These are phyloP conservation scores for Termitomyces sp. DNA, from an alignment of 768 basidiomycete species.

Conservation along the genomic window DNA sequence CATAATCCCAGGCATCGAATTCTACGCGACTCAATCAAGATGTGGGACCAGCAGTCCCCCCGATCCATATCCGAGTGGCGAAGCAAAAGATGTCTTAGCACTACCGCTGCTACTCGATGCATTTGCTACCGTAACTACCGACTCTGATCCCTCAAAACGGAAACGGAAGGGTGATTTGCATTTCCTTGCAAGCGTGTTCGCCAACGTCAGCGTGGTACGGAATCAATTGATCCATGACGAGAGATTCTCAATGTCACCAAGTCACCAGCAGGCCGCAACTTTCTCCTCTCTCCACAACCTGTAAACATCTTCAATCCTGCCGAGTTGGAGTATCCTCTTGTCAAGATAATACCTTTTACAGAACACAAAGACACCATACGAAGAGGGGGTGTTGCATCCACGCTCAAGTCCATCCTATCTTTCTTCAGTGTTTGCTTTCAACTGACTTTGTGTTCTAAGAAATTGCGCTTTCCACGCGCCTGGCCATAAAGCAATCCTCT, in stretches of 20 bases:
- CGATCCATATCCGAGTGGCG: constrained; percentile 58
- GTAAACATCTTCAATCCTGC: constrained; percentile 38
- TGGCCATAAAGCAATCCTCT: constrained; percentile 67
- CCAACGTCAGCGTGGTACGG: constrained; percentile 77
- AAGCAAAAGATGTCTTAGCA: constrained; percentile 49
- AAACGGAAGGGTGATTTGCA: constrained; percentile 75
- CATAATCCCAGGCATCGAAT: constrained; percentile 47
- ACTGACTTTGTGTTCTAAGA: constrained; percentile 30
- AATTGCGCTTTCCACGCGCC: constrained; percentile 71
- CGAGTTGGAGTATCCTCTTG: constrained; percentile 70
- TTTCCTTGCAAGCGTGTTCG: constrained; percentile 92
- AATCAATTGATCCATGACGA: neutral
- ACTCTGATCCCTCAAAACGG: constrained; percentile 43
- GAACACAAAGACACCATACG: constrained; percentile 86
- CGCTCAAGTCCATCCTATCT: constrained; percentile 63
- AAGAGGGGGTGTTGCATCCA: constrained; percentile 80
- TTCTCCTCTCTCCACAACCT: constrained; percentile 70
- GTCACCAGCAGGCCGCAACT: constrained; percentile 72
- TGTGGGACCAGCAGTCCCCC: constrained; percentile 77
- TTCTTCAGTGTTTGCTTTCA: neutral
- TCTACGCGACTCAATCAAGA: constrained; percentile 72
- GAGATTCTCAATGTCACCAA: constrained; percentile 20
- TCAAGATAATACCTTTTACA: constrained; percentile 80
- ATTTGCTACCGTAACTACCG: constrained; percentile 56
- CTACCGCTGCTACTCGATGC: constrained; percentile 86